phyloP scores from a whole-genome alignment of 257 asterid genomes.

The Gentiana macrophylla region DNA sequence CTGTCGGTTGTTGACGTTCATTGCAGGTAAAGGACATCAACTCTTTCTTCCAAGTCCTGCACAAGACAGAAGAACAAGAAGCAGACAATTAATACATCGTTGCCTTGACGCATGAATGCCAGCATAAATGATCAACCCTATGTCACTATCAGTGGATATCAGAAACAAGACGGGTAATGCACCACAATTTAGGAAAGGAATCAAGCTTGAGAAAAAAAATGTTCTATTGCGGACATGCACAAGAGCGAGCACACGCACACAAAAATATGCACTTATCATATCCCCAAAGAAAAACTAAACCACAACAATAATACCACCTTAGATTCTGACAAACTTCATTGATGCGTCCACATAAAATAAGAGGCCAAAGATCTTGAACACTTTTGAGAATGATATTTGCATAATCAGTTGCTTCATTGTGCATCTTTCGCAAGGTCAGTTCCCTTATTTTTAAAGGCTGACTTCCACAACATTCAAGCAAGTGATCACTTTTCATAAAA shows the following conservation, averaged over 20 bases:
- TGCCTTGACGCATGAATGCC: too few relatives aligned
- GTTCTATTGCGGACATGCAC: too few relatives aligned
- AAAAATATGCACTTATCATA: too few relatives aligned
- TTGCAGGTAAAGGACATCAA: constrained; percentile 17
- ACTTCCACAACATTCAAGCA: constrained; percentile 16
- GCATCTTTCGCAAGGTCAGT: constrained; percentile 16
- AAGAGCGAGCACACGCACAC: too few relatives aligned
- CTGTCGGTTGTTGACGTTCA: constrained; percentile 15
- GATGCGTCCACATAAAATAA: constrained; percentile 46
- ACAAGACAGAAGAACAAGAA: constrained; percentile 10
- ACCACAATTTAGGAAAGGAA: too few relatives aligned
- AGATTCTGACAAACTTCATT: constrained; percentile 42
- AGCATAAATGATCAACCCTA: too few relatives aligned
- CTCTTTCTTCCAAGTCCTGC: constrained; percentile 82
- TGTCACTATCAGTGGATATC: too few relatives aligned
- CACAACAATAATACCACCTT: constrained; percentile 29
- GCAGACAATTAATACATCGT: too few relatives aligned
- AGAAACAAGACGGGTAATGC: too few relatives aligned
- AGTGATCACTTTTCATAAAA: constrained; percentile 19
- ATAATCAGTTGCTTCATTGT: constrained; percentile 22
- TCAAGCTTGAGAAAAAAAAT: too few relatives aligned
- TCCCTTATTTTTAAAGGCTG: constrained; percentile 19
- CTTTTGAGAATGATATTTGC: constrained; percentile 27
- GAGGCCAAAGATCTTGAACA: constrained; percentile 53
- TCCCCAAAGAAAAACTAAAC: background rate